phyloP scores from a whole-genome alignment of 2,329 filamentous ascomycete species.

The Immersiporthe knoxdaviesiana region DNA sequence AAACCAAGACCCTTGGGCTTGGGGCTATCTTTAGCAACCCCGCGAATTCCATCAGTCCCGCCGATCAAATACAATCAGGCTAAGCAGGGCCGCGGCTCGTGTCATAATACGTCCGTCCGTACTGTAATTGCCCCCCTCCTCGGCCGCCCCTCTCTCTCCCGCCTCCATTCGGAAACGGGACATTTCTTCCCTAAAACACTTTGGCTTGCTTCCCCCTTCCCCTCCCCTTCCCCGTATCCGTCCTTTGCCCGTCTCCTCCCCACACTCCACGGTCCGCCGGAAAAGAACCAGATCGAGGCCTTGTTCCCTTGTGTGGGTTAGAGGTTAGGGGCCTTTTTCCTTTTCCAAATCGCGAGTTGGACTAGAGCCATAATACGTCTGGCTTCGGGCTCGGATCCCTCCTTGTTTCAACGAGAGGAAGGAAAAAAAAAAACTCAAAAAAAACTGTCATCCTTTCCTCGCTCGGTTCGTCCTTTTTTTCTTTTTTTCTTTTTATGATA shows the following conservation, averaged over 20 bases:
- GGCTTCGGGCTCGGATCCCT: neutral
- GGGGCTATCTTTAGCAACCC: neutral
- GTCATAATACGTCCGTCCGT: too few species aligned
- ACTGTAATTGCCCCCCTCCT: too few species aligned
- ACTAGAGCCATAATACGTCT: neutral
- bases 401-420: neutral
- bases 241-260: neutral
- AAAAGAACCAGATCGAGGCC: neutral
- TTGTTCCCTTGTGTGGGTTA: neutral
- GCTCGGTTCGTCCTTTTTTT: neutral
- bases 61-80: neutral
- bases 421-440: neutral
- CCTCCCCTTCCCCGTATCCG: neutral
- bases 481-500: too few species aligned
- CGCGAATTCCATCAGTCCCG: neutral
- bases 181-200: neutral
- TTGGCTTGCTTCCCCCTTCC: neutral
- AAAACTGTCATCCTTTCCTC: too few species aligned
- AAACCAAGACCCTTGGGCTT: neutral
- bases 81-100: neutral
- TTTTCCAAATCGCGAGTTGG: neutral
- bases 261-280: conserved; percentile 5
- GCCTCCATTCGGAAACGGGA: conserved; percentile 3
- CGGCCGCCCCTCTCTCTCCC: neutral
- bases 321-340: neutral